A percentile compares a stretch with the other conserved stretches of the same genome.
Evolutionary conservation across 306 rosid species (phyloP).

Genomic region (Dalbergia oliveri): DNA sequence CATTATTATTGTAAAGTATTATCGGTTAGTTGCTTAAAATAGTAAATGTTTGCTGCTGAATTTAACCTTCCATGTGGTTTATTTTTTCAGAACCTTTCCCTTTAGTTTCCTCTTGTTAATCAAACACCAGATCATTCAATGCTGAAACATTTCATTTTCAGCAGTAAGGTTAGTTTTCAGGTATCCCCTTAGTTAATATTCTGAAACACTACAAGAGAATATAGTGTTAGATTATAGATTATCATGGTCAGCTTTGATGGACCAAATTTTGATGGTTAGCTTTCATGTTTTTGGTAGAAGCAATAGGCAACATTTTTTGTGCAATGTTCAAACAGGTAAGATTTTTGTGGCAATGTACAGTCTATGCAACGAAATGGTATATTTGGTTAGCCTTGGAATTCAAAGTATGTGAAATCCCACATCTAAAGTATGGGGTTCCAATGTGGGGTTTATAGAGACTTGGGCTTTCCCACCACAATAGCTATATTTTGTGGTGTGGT

Average conservation of each 20-base stretch:
- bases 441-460: background rate
- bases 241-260: background rate
- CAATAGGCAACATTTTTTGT: background rate
- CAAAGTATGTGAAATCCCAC: background rate
- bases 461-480: background rate
- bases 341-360: no score
- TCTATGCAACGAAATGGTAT: no score
- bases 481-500: constrained; percentile 19
- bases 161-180: background rate
- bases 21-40: background rate
- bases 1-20: background rate
- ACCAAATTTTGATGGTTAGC: no score
- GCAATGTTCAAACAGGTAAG: background rate
- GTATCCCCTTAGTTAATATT: background rate
- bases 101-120: background rate
- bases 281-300: background rate
- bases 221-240: background rate
- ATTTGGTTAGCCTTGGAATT: no score
- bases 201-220: background rate
- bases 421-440: constrained; percentile 7
- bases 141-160: background rate
- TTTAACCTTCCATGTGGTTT: background rate
- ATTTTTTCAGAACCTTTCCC: background rate
- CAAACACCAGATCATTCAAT: background rate
- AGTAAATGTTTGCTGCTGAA: background rate